Base-by-base conservation (phyloP, 2,329 filamentous ascomycete genomes). In the Colletotrichum falcatum region DNA sequence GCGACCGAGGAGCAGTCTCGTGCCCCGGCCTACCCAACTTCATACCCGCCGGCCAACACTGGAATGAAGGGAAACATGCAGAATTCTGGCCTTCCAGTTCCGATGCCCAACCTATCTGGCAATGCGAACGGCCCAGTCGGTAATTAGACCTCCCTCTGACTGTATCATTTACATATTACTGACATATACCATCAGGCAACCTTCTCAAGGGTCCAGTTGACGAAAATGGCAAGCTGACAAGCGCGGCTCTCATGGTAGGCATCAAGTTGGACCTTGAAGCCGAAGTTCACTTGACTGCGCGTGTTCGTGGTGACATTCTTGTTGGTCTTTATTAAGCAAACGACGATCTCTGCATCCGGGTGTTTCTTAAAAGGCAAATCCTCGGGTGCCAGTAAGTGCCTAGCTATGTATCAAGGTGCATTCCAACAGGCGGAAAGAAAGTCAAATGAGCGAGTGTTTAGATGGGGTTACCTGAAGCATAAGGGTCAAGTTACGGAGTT, bases 191-290 rank as follows among this genome's bases (percentile, higher is more conserved):
- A 37, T 48, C 65, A 87, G 86, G 86, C 65, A 81, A 84, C 73
- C 84, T 90, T 42, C 84, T 90, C 72, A 86, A 85, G 78, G 88
- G 88, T 14, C 83, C 88, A 18, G 84, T 85, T 39, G 87, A 89
- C 71, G 85, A 87, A 37, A 80, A 89, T 64, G 88, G 88, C 70
- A 86, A 87, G 74, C 81, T 86, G 70, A 90, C 88, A 79, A 79
- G 85, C 49, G 86, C 88, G 5, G 87, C 87, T 1, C 81, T 90
- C 53, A 82, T 90, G 74, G 82, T 90, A 46, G 88, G 88, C 66
- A 89, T 90, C 81, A 90, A 90, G 81, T 81, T 90, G 51, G 88
- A 90, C 76, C 79, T 90, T 20, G 88, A 90, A 77, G 88, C 88
- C 11, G 88, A 90, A 77, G 86, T 90, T 49, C 88, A 90, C 76